Evolutionary conservation across 352 stramenopile species (phyloP), one percentile per base, ranked within the genome.

Genomic region (Globisporangium nagaii): DNA sequence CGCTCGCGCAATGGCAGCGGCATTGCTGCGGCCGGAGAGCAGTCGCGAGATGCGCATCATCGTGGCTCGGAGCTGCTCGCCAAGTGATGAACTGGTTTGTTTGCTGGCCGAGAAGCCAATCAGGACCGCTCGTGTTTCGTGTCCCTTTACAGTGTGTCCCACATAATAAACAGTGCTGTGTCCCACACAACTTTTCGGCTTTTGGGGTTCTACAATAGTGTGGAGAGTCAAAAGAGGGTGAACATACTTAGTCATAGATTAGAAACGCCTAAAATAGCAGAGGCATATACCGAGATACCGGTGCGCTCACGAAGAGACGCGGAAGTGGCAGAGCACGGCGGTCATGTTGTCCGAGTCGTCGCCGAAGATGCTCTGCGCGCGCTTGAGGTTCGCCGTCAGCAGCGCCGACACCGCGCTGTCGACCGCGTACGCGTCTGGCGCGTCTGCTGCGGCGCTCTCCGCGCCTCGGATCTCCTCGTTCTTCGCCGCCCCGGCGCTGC

Each of bases 281-380:
- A n/a, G n/a, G n/a, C n/a, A n/a, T n/a, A n/a, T n/a, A n/a, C n/a
- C n/a, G n/a, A n/a, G n/a, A n/a, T n/a, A n/a, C n/a, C n/a, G n/a
- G n/a, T n/a, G n/a, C n/a, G 34, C 6, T 42, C 39, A 60, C 34
- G 32, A 51, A 46, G 40, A 10, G 28, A 70, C 49, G 24, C 62
- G 59, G 45, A 88, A 62, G 22, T 58, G 63, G 58, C 79, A 90
- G 22, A 95, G 51, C 31, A 95, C 70, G 5, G 70, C 86, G 3
- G 87, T 95, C 83, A 95, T 95, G 64, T 96, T 96, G 71, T 96
- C 86, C 4, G 84, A 81, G 44, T 92, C 68, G 52, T 79, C 78
- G n/a, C 81, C 84, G 45, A 96, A 96, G 51, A 90, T 74, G 28
- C 52, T 59, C 11, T 66, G 65, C 2, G 86, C 83, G 8, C 81